Percentiles rank a stretch among this genome's conserved stretches.
Conservation (phyloP, 176 grass and related monocot species). For the Aegilops longissima region DNA sequence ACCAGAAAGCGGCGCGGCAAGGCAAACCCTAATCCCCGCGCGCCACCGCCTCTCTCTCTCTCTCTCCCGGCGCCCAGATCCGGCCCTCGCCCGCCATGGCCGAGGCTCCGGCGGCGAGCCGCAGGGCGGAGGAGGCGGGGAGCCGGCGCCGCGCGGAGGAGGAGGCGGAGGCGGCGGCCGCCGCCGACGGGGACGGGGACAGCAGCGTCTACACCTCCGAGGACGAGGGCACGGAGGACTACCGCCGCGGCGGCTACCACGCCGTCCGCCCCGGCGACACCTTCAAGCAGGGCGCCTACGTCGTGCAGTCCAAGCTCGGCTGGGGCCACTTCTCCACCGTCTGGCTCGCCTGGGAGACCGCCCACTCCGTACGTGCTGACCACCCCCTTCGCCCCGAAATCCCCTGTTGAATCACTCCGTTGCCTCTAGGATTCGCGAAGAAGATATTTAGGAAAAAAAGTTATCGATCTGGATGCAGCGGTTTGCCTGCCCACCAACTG, state of each 20-base stretch:
- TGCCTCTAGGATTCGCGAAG: not conserved
- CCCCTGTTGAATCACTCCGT: not conserved
- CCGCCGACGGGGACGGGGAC: conserved; percentile 38
- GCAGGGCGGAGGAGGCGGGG: conserved; percentile 29
- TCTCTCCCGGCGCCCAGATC: conserved; percentile 32
- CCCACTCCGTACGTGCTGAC: conserved; percentile 62
- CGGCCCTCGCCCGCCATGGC: conserved; percentile 23
- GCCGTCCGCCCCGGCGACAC: conserved; percentile 79
- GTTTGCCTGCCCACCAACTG: conserved; percentile 28
- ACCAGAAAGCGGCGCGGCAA: conserved; percentile 18
- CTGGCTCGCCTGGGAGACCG: conserved; percentile 97
- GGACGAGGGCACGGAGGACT: conserved; percentile 97
- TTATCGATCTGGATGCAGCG: conserved; percentile 29
- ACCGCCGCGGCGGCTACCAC: conserved; percentile 95
- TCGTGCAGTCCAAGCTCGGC: conserved; percentile 93
- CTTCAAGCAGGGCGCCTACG: conserved; percentile 92
- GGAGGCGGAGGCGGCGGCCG: conserved; percentile 7
- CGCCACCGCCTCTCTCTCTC: not conserved
- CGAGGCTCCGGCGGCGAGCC: conserved; percentile 29
- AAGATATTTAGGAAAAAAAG: not conserved
- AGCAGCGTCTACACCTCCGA: conserved; percentile 95
- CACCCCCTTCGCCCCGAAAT: not conserved
- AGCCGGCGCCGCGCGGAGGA: conserved; percentile 15
- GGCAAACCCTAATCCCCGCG: conserved; percentile 48
- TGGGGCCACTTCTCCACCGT: conserved; percentile 99